A percentile compares a stretch with the other conserved stretches of the same genome.
These are phyloP conservation scores for Aristolochia californica DNA, from an alignment of 164 flowering plant genomes.

Conservation along the genomic window DNA sequence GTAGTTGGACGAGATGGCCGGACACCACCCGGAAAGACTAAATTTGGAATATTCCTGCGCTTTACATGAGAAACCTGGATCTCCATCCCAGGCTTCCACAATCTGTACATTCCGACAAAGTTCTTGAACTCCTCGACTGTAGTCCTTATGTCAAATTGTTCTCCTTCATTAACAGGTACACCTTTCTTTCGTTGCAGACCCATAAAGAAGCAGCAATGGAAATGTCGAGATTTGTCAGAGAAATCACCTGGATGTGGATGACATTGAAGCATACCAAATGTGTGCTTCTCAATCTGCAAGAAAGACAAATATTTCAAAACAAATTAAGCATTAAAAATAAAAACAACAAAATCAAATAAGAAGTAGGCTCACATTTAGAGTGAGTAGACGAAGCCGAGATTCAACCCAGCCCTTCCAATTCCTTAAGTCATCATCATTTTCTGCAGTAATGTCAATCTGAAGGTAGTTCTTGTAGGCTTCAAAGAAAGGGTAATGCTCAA, in stretches of 20 bases:
- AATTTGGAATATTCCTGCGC: slow-evolving; percentile 50
- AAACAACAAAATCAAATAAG: neutral
- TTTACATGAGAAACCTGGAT: slow-evolving; percentile 60
- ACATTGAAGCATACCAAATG: slow-evolving; percentile 65
- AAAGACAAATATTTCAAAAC: too few species aligned
- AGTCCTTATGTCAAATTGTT: slow-evolving; percentile 66
- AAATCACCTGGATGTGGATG: slow-evolving; percentile 74
- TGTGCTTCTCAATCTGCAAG: slow-evolving; percentile 70
- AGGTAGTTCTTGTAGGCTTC: slow-evolving; percentile 81
- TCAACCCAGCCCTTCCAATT: slow-evolving; percentile 97
- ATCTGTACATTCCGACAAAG: slow-evolving; percentile 39
- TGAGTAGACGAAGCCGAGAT: slow-evolving; percentile 79
- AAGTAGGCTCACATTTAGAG: slow-evolving; percentile 46
- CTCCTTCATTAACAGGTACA: slow-evolving; percentile 42
- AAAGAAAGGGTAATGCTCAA: slow-evolving; percentile 73
- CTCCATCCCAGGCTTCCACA: slow-evolving; percentile 71
- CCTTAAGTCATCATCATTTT: slow-evolving; percentile 56
- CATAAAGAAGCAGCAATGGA: slow-evolving; percentile 68
- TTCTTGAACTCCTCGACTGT: slow-evolving; percentile 81
- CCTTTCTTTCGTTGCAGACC: slow-evolving; percentile 80
- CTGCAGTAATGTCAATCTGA: slow-evolving; percentile 69
- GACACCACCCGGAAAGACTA: slow-evolving; percentile 76
- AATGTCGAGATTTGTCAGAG: slow-evolving; percentile 41
- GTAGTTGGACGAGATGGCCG: slow-evolving; percentile 47
- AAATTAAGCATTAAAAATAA: neutral